Evolutionary conservation across 106 monocot species (phyloP), one percentile per base, ranked within the genome.

Genomic region (Gastrodia elata): DNA sequence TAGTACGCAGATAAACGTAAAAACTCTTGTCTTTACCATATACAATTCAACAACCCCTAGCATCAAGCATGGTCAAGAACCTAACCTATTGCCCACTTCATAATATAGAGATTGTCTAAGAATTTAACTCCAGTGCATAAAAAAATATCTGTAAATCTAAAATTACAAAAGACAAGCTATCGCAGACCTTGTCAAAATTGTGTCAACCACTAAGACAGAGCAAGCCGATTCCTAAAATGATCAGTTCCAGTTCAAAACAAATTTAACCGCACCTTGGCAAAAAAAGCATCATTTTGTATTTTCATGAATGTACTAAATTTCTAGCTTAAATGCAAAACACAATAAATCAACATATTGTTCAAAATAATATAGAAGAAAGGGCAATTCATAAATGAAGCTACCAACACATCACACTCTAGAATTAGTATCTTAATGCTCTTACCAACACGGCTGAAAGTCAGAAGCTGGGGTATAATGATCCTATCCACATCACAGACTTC

Each of bases 301-400:
- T n/a, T n/a, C n/a, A n/a, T n/a, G n/a, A n/a, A n/a, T n/a, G n/a
- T n/a, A n/a, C n/a, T n/a, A n/a, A n/a, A n/a, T 46, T 2, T 18
- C 13, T 8, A 28, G 57, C 27, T 58, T 13, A 32, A 32, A 14
- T 61, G 61, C 61, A 61, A 32, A 61, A 61, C 52, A 22, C 20
- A 22, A 0, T 2, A 3, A 15, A 15, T 30, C 32, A 27, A 24
- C 27, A 61, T 61, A 27, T 61, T 30, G 8, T 61, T 32, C n/a
- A 61, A 32, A 57, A 57, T 57, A 26, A 57, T 24, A 57, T 13
- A 59, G 11, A 61, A 10, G 13, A 61, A 24, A 52, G 20, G 52
- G 61, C 30, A 61, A 61, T 61, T 61, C 61, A 61, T 30, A 27
- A 61, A 55, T 55, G n/a, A 55, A 55, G 55, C 55, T 0, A 42